Evolutionary conservation across 257 asterid genomes (phyloP).

Genomic region (Solanum phureja): DNA sequence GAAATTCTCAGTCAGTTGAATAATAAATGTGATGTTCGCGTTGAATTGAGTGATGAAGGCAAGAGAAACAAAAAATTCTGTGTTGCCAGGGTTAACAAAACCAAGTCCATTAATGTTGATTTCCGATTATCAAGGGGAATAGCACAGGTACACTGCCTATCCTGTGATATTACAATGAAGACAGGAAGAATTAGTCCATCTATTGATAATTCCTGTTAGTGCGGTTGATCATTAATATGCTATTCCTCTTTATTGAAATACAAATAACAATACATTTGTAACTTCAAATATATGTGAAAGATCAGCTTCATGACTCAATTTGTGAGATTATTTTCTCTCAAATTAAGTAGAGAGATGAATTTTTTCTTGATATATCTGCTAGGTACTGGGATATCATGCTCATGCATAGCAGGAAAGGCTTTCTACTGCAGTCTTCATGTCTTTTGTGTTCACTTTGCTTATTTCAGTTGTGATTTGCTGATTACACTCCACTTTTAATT

Average conservation of each 20-base stretch:
- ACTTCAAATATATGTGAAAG: not conserved
- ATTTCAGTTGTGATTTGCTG: not conserved
- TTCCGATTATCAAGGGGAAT: conserved; percentile 96
- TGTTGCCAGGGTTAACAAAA: conserved; percentile 62
- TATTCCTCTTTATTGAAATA: not conserved
- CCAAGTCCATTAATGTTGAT: conserved; percentile 85
- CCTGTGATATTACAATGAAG: not conserved
- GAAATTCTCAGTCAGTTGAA: conserved; percentile 40
- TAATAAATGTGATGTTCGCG: conserved; percentile 40
- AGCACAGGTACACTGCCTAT: conserved; percentile 58
- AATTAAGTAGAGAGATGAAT: not conserved
- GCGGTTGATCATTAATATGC: not conserved
- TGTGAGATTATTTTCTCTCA: not conserved
- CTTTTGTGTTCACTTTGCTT: not conserved
- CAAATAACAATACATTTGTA: not conserved
- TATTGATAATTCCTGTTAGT: not conserved
- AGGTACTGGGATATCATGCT: not conserved
- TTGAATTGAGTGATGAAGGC: conserved; percentile 46
- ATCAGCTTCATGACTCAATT: not conserved
- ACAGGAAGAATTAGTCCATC: not conserved
- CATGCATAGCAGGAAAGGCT: not conserved
- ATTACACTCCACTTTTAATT: not conserved
- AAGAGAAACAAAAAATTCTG: conserved; percentile 54
- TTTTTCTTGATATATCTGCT: not conserved
- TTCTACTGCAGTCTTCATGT: not conserved